A percentile compares a stretch with the other conserved stretches of the same genome.
phyloP scores from a whole-genome alignment of 1,284 basidiomycete genomes.

The Pseudozyma sp. region DNA sequence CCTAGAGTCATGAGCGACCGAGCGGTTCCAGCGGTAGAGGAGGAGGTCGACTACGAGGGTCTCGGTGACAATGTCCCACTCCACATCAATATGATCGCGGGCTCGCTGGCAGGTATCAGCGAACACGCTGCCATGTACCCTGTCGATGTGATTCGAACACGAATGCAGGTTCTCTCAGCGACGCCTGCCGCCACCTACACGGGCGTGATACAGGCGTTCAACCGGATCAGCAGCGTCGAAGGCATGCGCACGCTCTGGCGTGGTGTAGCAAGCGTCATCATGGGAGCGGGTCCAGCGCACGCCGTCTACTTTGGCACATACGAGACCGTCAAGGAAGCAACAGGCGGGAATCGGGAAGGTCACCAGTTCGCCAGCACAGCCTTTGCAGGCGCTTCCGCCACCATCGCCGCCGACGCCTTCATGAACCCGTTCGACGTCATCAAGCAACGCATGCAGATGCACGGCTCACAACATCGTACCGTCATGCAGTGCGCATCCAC shows the following conservation, averaged over 20 bases:
- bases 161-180: constrained; percentile 93
- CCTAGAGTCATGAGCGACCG: constrained; percentile 38
- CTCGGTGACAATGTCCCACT: constrained; percentile 63
- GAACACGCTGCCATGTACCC: constrained; percentile 99
- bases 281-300: constrained; percentile 97
- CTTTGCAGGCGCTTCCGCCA: constrained; percentile 91
- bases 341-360: constrained; percentile 84
- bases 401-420: constrained; percentile 92
- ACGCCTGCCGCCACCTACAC: constrained; percentile 86
- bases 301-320: constrained; percentile 98
- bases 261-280: constrained; percentile 94
- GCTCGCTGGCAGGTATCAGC: constrained; percentile 95
- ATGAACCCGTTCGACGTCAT: constrained; percentile 99
- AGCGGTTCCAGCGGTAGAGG: constrained; percentile 46
- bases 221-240: constrained; percentile 90
- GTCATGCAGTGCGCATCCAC: constrained; percentile 83
- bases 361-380: constrained; percentile 88
- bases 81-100: constrained; percentile 92
- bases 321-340: constrained; percentile 92
- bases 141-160: constrained; percentile 97
- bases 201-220: constrained; percentile 87
- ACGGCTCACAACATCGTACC: constrained; percentile 87
- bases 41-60: constrained; percentile 67
- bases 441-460: constrained; percentile 99
- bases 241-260: constrained; percentile 92